Evolutionary conservation across 2,329 filamentous ascomycete genomes (phyloP).

Genomic region (Colletotrichum tamarilloi): DNA sequence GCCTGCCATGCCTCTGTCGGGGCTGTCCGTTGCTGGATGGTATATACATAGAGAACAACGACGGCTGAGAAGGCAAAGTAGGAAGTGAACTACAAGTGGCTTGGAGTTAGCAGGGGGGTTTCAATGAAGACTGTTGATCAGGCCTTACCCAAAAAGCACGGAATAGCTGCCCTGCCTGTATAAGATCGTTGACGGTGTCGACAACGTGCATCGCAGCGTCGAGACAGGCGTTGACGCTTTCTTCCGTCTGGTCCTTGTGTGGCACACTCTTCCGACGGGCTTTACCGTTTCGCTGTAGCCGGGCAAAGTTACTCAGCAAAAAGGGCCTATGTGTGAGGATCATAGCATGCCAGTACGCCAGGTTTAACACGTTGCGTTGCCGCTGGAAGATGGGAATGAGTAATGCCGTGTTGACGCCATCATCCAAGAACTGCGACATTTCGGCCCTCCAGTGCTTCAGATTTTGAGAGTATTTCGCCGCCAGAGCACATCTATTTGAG

Average conservation of each 20-base stretch:
- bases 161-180: conserved; percentile 48
- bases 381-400: conserved; percentile 53
- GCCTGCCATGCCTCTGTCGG: conserved; percentile 42
- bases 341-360: conserved; percentile 55
- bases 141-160: conserved; percentile 52
- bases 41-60: conserved; percentile 56
- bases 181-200: conserved; percentile 51
- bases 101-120: not conserved
- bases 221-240: conserved; percentile 45
- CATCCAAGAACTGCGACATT: conserved; percentile 51
- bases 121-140: not conserved
- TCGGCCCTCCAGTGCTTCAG: conserved; percentile 49
- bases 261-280: conserved; percentile 3
- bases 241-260: conserved; percentile 29
- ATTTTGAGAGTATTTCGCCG: conserved; percentile 43
- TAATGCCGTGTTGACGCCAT: conserved; percentile 46
- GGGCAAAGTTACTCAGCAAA: conserved; percentile 48
- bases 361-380: conserved; percentile 53
- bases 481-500: conserved; percentile 40
- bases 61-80: conserved; percentile 59
- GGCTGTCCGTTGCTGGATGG: conserved; percentile 49
- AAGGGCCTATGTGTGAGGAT: conserved; percentile 53
- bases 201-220: conserved; percentile 52
- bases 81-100: conserved; percentile 45
- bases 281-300: conserved; percentile 35